These are phyloP conservation scores for Termitomyces sp. DNA, from an alignment of 768 basidiomycete species.

Conservation along the genomic window DNA sequence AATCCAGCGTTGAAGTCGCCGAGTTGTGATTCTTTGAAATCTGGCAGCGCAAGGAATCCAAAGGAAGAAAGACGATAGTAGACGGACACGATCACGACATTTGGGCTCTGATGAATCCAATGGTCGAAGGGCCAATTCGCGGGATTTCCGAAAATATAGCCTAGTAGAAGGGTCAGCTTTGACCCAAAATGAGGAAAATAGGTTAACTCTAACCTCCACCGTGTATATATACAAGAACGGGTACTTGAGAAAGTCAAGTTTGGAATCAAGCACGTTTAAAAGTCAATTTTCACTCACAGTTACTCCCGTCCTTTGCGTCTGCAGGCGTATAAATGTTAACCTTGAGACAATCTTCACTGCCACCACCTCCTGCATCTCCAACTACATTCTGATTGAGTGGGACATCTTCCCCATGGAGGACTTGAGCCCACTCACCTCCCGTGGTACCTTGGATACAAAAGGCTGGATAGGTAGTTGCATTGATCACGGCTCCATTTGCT, in stretches of 20 bases:
- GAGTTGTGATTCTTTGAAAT: constrained; percentile 34
- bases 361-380: constrained; percentile 57
- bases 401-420: neutral
- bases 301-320: constrained; percentile 37
- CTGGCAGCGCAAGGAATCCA: constrained; percentile 55
- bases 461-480: constrained; percentile 48
- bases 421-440: constrained; percentile 27
- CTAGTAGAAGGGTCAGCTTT: constrained; percentile 18
- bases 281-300: constrained; percentile 30
- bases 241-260: constrained; percentile 23
- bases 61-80: constrained; percentile 62
- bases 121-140: constrained; percentile 61
- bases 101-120: constrained; percentile 59
- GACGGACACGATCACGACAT: constrained; percentile 59
- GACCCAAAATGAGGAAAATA: neutral
- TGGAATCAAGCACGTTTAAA: neutral
- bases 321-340: constrained; percentile 60
- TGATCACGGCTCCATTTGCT: constrained; percentile 33
- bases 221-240: constrained; percentile 44
- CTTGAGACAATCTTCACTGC: constrained; percentile 63
- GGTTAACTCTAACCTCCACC: constrained; percentile 32
- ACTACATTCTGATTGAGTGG: constrained; percentile 20
- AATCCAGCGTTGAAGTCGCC: constrained; percentile 17
- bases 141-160: constrained; percentile 56
- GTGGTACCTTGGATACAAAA: constrained; percentile 58